Evolutionary conservation across 2,329 filamentous ascomycete genomes (phyloP), one percentile per base, ranked within the genome.

Genomic region (Rugonectria rugulosa): DNA sequence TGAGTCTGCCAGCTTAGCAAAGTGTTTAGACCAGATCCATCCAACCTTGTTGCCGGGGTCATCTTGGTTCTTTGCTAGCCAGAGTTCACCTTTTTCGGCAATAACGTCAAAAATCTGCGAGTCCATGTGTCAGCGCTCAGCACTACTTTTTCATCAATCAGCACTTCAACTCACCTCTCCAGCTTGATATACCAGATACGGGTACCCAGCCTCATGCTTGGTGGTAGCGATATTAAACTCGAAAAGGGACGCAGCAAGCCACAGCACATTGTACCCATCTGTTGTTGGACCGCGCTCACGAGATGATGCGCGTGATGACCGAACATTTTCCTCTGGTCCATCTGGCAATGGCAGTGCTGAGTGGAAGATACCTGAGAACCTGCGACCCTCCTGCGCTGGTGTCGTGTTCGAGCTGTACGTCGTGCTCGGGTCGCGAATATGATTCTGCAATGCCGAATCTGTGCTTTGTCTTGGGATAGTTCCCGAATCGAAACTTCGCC

Each of bases 1-100:
- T 50, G 76, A 75, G 68, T 86, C 84, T 43, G 83, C 83, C 60
- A 87, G 70, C 70, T 84, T 86, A 48, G 89, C 89, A 80, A 99
- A 99, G 77, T 99, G 95, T 74, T 97, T 97, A 68, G 93, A 96
- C 95, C 95, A 99, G 68, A 99, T 97, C 95, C 95, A 99, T 46
- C 95, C 95, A 27, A 98, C 88, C 62, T 87, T 83, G 62, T 89
- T 84, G 10, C 79, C 81, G 2, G 86, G 79, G 73, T 99, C 95
- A 70, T 99, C 95, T 76, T 99, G 95, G 71, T 99, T 99, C 74
- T 92, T 92, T 48, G 95, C 95, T 53, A 99, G 86, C 95, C 95
- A 99, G 43, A 98, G 83, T 78, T 99, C 95, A 61, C 95, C 95
- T 73, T 97, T 97, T 74, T 97, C 93, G 24, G 89, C 95, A 70